Evolutionary conservation across 73 alveolate genomes (phyloP).

Genomic region (Tetrahymena thermophila): DNA sequence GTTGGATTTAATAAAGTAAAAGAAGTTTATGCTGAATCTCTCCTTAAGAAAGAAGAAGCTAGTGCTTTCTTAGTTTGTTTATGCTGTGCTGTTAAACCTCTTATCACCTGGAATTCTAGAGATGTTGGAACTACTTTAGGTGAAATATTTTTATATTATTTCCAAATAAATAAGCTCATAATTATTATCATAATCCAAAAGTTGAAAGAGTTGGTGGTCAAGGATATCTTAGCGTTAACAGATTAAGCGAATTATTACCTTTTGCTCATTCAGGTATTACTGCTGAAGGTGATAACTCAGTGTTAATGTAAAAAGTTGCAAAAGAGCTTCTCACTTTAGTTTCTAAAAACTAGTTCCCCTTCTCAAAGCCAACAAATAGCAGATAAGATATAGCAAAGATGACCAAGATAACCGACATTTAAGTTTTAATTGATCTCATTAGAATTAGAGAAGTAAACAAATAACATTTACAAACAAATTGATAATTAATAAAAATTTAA

Average conservation of each 20-base stretch:
- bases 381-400: constrained; percentile 25
- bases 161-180: neutral
- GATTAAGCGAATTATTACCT: constrained; percentile 29
- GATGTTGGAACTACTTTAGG: constrained; percentile 42
- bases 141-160: neutral
- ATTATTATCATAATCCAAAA: neutral
- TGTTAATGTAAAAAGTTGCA: constrained; percentile 52
- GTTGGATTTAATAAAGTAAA: constrained; percentile 34
- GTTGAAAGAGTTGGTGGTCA: constrained; percentile 11
- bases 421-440: constrained; percentile 27
- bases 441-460: constrained; percentile 33
- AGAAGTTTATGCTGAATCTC: constrained; percentile 38
- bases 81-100: constrained; percentile 61
- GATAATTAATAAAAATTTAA: neutral
- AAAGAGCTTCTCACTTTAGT: constrained; percentile 46
- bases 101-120: constrained; percentile 52
- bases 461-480: neutral
- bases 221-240: constrained; percentile 52
- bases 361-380: constrained; percentile 36
- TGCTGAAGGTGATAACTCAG: constrained; percentile 67
- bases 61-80: constrained; percentile 15
- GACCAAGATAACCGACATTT: constrained; percentile 11
- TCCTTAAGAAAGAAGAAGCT: neutral
- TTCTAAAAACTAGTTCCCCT: constrained; percentile 11
- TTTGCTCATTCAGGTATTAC: constrained; percentile 65